Evolutionary conservation across 2,329 filamentous ascomycete species (phyloP), one percentile per base, ranked within the genome.

Genomic region (Metarhizium rileyi): DNA sequence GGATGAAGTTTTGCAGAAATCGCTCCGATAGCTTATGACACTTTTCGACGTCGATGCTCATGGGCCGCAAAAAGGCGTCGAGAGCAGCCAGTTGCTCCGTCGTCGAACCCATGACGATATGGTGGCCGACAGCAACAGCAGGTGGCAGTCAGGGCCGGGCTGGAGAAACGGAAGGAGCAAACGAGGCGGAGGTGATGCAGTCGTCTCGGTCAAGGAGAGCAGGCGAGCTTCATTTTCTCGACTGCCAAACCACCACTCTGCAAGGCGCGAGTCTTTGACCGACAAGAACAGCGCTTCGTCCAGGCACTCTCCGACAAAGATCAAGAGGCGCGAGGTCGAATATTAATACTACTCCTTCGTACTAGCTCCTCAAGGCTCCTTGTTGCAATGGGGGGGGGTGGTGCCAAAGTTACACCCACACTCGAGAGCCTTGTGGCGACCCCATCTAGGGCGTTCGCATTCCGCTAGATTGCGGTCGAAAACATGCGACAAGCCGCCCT

Each of bases 1-100:
- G 58, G 22, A 61, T 63, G 56, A 80, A 83, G 23, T 68, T 74
- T 12, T 57, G 54, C 47, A 68, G 63, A 41, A 83, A 70, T 45
- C 69, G 69, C 35, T 61, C 64, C 5, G 78, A 73, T 44, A 83
- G 67, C 26, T 61, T 57, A 52, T 73, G 63, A 33, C 76, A 68
- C 44, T 65, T 73, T 2, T 66, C 58, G 23, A 68, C 57, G 57
- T 80, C 70, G 52, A 82, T 66, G 22, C 61, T 62, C 18, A 83
- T 66, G 20, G 78, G 77, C 50, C 61, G 58, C 51, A 83, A 63
- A 58, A 81, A 81, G 33, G 70, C 66, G 38, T 68, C 55, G 36
- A 69, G 59, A 35, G 56, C 51, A 46, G 51, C 36, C 10, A 51
- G 41, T 28, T 47, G 46, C 22, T 46, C 30, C 9, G 48, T 23